These are phyloP conservation scores for Suillus hirtellus DNA, from an alignment of 768 basidiomycete species.

Conservation along the genomic window DNA sequence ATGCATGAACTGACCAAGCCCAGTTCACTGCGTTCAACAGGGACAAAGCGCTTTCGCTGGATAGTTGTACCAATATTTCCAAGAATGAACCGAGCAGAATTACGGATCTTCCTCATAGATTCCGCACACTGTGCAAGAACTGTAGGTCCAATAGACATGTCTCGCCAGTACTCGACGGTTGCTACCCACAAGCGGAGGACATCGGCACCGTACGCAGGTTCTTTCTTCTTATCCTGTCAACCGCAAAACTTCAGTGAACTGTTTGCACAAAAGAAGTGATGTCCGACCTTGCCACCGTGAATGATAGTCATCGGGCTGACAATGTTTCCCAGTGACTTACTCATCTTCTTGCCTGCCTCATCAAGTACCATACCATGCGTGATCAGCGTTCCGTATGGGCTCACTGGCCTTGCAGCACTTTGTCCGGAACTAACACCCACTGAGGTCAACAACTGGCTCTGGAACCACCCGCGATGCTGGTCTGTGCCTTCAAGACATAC, in stretches of 20 bases:
- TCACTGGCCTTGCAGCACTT: slow-evolving; percentile 21
- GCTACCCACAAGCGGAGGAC: slow-evolving; percentile 90
- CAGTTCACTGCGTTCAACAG: slow-evolving; percentile 44
- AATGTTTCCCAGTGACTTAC: slow-evolving; percentile 94
- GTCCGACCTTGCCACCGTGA: slow-evolving; percentile 68
- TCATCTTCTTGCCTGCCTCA: slow-evolving; percentile 89
- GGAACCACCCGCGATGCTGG: slow-evolving; percentile 99
- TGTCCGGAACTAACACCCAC: slow-evolving; percentile 42
- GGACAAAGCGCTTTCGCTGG: slow-evolving; percentile 3
- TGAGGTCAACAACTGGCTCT: slow-evolving; percentile 87
- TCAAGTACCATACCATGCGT: slow-evolving; percentile 98
- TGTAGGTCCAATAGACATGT: slow-evolving; percentile 82
- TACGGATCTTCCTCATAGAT: slow-evolving; percentile 80
- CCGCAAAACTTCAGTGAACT: slow-evolving; percentile 8
- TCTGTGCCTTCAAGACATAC: slow-evolving; percentile 94
- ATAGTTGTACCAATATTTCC: slow-evolving; percentile 60
- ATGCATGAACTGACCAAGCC: slow-evolving; percentile 54
- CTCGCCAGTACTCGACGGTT: slow-evolving; percentile 85
- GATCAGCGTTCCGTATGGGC: slow-evolving; percentile 78
- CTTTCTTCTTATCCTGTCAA: slow-evolving; percentile 60
- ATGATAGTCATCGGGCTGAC: slow-evolving; percentile 82
- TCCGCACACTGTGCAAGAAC: slow-evolving; percentile 76
- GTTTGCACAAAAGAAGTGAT: neutral
- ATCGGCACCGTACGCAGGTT: slow-evolving; percentile 85
- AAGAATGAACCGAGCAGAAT: slow-evolving; percentile 82